Evolutionary conservation across 2,329 filamentous ascomycete genomes (phyloP).

Genomic region (Colletotrichum sp.): DNA sequence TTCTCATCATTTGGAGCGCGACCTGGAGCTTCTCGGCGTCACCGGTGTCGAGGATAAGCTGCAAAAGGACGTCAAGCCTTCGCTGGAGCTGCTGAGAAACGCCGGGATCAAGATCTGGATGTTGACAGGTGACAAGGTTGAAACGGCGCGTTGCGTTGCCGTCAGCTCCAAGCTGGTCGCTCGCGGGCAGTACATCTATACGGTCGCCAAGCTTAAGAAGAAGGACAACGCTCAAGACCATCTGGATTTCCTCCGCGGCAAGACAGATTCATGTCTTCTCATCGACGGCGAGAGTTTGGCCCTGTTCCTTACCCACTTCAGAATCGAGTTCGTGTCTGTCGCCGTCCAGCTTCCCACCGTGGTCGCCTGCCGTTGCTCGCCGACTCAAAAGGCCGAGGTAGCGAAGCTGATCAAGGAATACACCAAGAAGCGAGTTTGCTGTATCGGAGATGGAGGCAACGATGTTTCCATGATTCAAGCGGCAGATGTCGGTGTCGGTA

Average conservation of each 20-base stretch:
- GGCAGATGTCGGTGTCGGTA: constrained; percentile 95
- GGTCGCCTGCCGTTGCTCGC: constrained; percentile 94
- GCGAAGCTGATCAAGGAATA: constrained; percentile 87
- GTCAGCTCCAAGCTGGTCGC: constrained; percentile 94
- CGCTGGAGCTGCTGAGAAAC: constrained; percentile 91
- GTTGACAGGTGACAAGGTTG: constrained; percentile 98
- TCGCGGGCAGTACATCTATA: constrained; percentile 94
- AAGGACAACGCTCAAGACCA: constrained; percentile 88
- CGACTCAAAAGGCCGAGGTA: constrained; percentile 95
- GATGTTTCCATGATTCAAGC: constrained; percentile 99
- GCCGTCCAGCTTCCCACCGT: constrained; percentile 90
- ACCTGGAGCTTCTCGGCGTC: constrained; percentile 93
- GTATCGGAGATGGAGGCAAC: constrained; percentile 97
- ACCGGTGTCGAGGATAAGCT: constrained; percentile 98
- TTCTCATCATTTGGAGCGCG: constrained; percentile 80
- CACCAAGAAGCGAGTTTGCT: constrained; percentile 95
- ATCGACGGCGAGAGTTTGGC: constrained; percentile 93
- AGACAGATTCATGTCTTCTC: constrained; percentile 84
- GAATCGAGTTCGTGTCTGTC: constrained; percentile 83
- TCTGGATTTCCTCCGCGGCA: constrained; percentile 86
- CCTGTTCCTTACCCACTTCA: constrained; percentile 82
- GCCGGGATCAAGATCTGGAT: constrained; percentile 99
- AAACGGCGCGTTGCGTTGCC: constrained; percentile 95
- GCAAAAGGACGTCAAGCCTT: constrained; percentile 94
- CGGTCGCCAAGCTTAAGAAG: constrained; percentile 82